These are phyloP conservation scores for Botrytis fragariae DNA, from an alignment of 2,329 filamentous ascomycete genomes.

Conservation along the genomic window DNA sequence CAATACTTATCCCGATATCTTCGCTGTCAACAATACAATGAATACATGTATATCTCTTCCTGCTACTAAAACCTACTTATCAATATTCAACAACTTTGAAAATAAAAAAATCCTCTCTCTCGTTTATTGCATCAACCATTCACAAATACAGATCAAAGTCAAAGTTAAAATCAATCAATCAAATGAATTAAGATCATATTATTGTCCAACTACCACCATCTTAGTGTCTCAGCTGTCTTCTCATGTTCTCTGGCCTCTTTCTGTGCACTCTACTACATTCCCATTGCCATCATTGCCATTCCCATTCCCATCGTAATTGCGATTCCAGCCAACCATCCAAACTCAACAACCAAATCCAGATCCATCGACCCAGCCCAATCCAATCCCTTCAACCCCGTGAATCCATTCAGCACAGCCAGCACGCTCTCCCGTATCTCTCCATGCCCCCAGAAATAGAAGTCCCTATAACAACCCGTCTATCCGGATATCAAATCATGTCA, in stretches of 20 bases:
- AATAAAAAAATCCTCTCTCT: not conserved
- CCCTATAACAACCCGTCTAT: slow-evolving; percentile 2
- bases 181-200: slow-evolving; percentile 3
- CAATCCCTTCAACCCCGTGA: not conserved
- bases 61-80: too few relatives aligned
- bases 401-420: not conserved
- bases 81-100: too few relatives aligned
- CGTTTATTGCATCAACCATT: not conserved
- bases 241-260: not conserved
- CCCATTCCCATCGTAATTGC: not conserved
- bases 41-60: too few relatives aligned
- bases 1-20: too few relatives aligned
- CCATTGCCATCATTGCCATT: not conserved
- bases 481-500: slow-evolving; percentile 16
- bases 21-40: too few relatives aligned
- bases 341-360: not conserved
- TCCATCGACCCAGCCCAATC: not conserved
- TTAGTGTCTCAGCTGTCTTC: not conserved
- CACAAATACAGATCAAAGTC: not conserved
- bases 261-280: not conserved
- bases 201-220: not conserved
- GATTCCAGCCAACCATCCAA: not conserved
- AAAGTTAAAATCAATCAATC: not conserved
- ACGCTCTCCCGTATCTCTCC: not conserved
- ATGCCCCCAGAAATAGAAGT: not conserved